phyloP scores from a whole-genome alignment of 192 early-diverging fungal genomes.

The Coemansia sp. region DNA sequence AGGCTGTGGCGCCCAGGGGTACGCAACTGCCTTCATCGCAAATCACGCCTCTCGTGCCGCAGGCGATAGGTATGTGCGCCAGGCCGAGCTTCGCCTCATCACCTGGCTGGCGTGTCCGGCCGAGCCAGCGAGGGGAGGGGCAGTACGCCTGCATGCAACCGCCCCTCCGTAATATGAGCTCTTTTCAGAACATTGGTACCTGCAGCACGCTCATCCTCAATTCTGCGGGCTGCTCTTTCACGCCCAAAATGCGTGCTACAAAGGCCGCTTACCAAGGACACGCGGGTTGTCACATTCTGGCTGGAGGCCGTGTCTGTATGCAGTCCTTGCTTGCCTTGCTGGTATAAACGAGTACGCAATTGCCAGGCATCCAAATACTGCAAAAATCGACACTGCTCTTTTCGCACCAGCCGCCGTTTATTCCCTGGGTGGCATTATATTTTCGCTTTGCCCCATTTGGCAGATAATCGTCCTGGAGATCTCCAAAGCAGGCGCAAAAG shows the following conservation, averaged over 20 bases:
- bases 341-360: neutral
- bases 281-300: neutral
- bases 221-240: neutral
- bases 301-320: neutral
- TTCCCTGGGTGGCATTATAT: neutral
- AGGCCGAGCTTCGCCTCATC: neutral
- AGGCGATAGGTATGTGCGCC: neutral
- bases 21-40: neutral
- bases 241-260: neutral
- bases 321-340: neutral
- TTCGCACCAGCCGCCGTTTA: neutral
- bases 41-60: neutral
- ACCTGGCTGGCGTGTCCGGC: conserved; percentile 4
- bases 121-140: neutral
- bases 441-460: neutral
- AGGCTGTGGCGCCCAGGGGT: neutral
- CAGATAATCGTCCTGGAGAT: neutral
- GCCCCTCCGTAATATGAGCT: neutral
- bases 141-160: neutral
- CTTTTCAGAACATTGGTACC: conserved; percentile 4
- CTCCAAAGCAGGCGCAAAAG: neutral
- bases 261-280: neutral
- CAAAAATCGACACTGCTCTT: neutral
- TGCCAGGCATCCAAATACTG: neutral
- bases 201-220: neutral